Evolutionary conservation across 495 filamentous ascomycete genomes (phyloP), one percentile per base, ranked within the genome.

Genomic region (Aspergillus haitiensis): DNA sequence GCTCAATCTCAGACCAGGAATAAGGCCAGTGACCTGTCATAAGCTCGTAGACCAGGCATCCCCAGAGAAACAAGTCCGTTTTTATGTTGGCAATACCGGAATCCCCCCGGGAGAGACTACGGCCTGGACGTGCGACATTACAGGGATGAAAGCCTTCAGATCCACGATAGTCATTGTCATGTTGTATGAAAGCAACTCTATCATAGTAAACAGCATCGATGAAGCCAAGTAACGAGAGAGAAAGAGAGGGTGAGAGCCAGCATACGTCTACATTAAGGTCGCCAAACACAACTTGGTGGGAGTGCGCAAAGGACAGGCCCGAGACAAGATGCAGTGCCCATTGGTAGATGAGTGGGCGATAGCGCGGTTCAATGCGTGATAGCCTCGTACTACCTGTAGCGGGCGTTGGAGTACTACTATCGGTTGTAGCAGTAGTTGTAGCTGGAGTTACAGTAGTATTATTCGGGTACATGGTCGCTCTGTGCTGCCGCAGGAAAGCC

Each of bases 11-110:
- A 46, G 12, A 46, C 42, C 15, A 46, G 42, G 12, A 46, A 46
- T 46, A 46, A 46, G 42, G 42, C 42, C 42, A 46, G 42, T 46
- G 42, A 13, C 42, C 42, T n/a, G 42, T 46, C 15, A 46, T 46
- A 46, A 46, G 42, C 42, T 46, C 42, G 15, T 46, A 46, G 42
- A 46, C 42, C 13, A 46, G 7, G 16, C 42, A 46, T 46, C 15
- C 42, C 42, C 42, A 46, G 3, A 46, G 42, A 7, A 46, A 46
- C 15, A 46, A 46, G 42, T 46, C 15, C 12, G 42, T 18, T 1
- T 46, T 46, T 46, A 18, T 46, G 15, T 46, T 46, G 7, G 42
- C 15, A 16, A 46, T 46, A 46, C 42, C 42, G 7, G 42, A 46
- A 46, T 40, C 37, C 3, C 37, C 37, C 4, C 37, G 37, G 37